Evolutionary conservation across 2,329 filamentous ascomycete species (phyloP).

Genomic region (Aaosphaeria pasadenensis): DNA sequence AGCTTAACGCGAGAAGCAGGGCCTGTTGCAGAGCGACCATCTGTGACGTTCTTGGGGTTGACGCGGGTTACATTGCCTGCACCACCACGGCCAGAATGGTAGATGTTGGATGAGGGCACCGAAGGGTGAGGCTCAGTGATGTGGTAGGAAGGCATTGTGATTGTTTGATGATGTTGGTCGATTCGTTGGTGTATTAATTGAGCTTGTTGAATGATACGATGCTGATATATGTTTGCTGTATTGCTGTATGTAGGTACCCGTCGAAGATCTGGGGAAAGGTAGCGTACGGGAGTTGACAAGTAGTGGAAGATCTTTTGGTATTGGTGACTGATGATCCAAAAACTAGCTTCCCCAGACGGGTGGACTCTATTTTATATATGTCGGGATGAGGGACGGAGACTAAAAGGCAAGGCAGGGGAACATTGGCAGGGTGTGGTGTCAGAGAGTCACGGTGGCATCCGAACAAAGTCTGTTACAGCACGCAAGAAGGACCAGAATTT

Average conservation of each 20-base stretch:
- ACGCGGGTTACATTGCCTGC: slow-evolving; percentile 58
- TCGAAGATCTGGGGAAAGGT: too few relatives aligned
- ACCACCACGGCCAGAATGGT: slow-evolving; percentile 56
- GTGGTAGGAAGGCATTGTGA: slow-evolving; percentile 46
- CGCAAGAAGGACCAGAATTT: slow-evolving; percentile 14
- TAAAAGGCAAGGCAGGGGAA: too few relatives aligned
- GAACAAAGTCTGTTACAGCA: too few relatives aligned
- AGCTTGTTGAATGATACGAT: slow-evolving; percentile 10
- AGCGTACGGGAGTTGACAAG: too few relatives aligned
- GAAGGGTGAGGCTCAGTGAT: slow-evolving; percentile 63
- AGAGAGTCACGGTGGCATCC: too few relatives aligned
- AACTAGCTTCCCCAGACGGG: too few relatives aligned
- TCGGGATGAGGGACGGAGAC: too few relatives aligned
- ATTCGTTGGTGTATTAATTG: slow-evolving; percentile 2
- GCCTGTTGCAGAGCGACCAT: slow-evolving; percentile 42
- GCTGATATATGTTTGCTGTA: neutral
- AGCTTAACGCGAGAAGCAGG: slow-evolving; percentile 51
- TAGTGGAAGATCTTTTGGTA: too few relatives aligned
- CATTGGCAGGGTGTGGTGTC: too few relatives aligned
- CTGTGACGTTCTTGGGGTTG: slow-evolving; percentile 53
- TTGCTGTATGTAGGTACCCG: too few relatives aligned
- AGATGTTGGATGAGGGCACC: slow-evolving; percentile 49
- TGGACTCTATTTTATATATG: too few relatives aligned
- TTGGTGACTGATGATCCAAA: too few relatives aligned
- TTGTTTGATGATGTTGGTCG: slow-evolving; percentile 8